These are phyloP conservation scores for Neurospora sp. DNA, from an alignment of 2,329 filamentous ascomycete species.

Conservation along the genomic window DNA sequence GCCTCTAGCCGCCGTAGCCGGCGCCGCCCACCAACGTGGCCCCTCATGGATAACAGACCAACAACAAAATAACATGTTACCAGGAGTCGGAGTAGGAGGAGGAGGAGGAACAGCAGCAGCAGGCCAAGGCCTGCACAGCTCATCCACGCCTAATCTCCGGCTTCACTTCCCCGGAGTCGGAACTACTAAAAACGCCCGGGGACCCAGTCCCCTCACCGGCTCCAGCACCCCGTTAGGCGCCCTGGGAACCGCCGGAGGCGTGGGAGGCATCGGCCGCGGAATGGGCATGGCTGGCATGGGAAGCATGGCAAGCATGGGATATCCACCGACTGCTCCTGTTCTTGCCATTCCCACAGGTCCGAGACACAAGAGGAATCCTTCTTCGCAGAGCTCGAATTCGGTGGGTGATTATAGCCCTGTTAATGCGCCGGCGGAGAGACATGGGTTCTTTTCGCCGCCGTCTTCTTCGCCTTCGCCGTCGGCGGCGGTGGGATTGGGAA, in stretches of 20 bases:
- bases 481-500: conserved; percentile 5
- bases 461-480: neutral
- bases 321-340: neutral
- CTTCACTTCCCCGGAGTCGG: conserved; percentile 3
- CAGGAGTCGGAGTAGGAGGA: neutral
- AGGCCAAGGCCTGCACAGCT: conserved; percentile 8
- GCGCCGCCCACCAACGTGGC: conserved; percentile 48
- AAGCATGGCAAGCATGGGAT: neutral
- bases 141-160: conserved; percentile 16
- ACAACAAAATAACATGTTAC: neutral
- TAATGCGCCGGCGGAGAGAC: conserved; percentile 9
- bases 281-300: neutral
- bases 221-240: neutral
- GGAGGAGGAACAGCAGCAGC: neutral
- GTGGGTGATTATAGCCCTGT: conserved; percentile 15
- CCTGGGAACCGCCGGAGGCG: neutral
- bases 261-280: neutral
- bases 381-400: conserved; percentile 23
- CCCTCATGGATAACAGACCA: conserved; percentile 33
- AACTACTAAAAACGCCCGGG: neutral
- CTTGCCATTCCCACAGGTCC: neutral
- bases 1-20: conserved; percentile 69
- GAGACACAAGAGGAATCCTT: conserved; percentile 19
- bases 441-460: conserved; percentile 8
- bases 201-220: neutral